These are phyloP conservation scores for Hymenoscyphus fructigenus DNA, from an alignment of 2,329 filamentous ascomycete species.

Conservation along the genomic window DNA sequence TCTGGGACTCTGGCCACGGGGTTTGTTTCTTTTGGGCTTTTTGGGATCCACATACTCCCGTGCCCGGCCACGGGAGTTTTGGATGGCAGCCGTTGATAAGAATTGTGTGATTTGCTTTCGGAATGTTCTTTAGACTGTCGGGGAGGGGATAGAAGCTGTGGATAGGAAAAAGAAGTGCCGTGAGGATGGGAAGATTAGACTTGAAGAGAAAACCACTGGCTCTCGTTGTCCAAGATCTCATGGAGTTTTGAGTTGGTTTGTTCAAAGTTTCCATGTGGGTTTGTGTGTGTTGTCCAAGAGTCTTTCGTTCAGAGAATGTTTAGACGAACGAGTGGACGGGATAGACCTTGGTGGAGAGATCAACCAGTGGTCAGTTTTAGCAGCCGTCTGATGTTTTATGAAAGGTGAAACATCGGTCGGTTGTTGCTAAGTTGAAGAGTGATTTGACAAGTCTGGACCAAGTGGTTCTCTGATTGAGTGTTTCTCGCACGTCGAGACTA, in stretches of 20 bases:
- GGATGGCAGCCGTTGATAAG: no score
- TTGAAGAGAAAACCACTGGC: neutral
- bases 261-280: neutral
- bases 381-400: neutral
- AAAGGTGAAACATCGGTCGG: neutral
- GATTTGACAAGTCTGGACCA: neutral
- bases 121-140: no score
- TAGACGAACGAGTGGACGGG: neutral
- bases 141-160: neutral
- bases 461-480: neutral
- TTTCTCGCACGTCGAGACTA: neutral
- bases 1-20: no score
- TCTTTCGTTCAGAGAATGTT: neutral
- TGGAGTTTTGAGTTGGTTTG: neutral
- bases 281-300: neutral
- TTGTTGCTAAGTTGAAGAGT: neutral
- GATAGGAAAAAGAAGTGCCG: neutral
- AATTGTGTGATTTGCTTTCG: no score
- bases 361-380: neutral
- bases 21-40: no score
- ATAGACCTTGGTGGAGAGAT: conserved; percentile 2
- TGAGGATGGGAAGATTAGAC: neutral
- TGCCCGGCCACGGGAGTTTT: no score
- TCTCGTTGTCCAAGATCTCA: neutral
- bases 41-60: no score